Percentiles rank a stretch among this genome's conserved stretches.
Evolutionary conservation across 495 filamentous ascomycete species (phyloP).

Genomic region (Aspergillus diversus): DNA sequence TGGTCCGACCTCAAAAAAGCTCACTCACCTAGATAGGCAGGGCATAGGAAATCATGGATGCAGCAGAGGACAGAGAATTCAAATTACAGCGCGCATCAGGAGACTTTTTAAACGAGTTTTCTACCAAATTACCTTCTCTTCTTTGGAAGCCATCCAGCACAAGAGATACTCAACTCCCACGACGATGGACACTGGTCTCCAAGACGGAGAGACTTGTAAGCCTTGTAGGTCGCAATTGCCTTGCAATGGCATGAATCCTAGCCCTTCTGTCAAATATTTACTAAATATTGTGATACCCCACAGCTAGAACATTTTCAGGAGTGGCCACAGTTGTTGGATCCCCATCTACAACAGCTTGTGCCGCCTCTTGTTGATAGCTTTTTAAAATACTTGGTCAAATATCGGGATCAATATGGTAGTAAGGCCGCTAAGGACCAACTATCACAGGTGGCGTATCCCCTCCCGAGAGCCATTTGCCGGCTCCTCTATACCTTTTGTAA

Average conservation of each 20-base stretch:
- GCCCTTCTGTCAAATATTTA: background rate
- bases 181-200: slow-evolving; percentile 43
- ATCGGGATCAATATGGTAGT: slow-evolving; percentile 43
- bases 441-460: slow-evolving; percentile 50
- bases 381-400: slow-evolving; percentile 62
- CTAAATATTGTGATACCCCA: slow-evolving; percentile 23
- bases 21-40: background rate
- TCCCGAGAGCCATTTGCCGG: slow-evolving; percentile 72
- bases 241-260: background rate
- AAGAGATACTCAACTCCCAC: slow-evolving; percentile 37
- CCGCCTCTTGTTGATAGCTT: slow-evolving; percentile 74
- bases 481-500: slow-evolving; percentile 93
- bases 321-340: slow-evolving; percentile 93
- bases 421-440: slow-evolving; percentile 28
- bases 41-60: slow-evolving; percentile 45
- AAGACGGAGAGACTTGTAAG: slow-evolving; percentile 48
- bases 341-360: slow-evolving; percentile 74
- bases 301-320: slow-evolving; percentile 94
- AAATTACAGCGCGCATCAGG: slow-evolving; percentile 72
- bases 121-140: slow-evolving; percentile 53
- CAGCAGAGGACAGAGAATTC: slow-evolving; percentile 65
- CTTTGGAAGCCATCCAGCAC: slow-evolving; percentile 45
- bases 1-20: background rate
- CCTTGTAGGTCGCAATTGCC: slow-evolving; percentile 37
- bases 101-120: slow-evolving; percentile 68